Conservation (phyloP, 495 filamentous ascomycete genomes). For the Lasiosphaeris hirsuta region DNA sequence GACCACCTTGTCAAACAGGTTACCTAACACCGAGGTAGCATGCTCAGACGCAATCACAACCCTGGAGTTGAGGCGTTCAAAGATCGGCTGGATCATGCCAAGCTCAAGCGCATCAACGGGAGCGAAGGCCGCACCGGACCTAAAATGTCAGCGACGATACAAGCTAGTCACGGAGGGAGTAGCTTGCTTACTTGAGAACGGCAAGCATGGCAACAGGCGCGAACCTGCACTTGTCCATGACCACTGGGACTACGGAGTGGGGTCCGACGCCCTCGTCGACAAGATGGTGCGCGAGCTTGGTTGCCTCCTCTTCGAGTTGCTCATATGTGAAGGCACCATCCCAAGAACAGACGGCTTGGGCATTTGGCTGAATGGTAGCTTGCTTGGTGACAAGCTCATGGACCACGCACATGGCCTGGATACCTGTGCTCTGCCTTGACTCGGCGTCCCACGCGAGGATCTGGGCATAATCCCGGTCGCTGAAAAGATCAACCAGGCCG, state of each 20-base stretch:
- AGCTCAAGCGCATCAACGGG: constrained; percentile 41
- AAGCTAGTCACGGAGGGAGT: not conserved
- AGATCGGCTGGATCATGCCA: constrained; percentile 39
- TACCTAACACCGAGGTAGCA: constrained; percentile 32
- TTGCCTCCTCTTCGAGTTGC: constrained; percentile 37
- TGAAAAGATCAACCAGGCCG: constrained; percentile 43
- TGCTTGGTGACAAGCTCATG: constrained; percentile 37
- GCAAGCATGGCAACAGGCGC: constrained; percentile 47
- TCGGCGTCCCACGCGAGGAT: constrained; percentile 40
- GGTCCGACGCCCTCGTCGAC: constrained; percentile 41
- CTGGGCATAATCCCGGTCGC: constrained; percentile 40
- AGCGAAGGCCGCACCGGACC: constrained; percentile 43
- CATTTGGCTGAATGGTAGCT: constrained; percentile 31
- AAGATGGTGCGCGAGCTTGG: constrained; percentile 39
- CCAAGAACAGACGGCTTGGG: constrained; percentile 44
- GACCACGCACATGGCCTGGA: constrained; percentile 27
- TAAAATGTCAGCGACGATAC: constrained; percentile 12
- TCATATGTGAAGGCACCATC: constrained; percentile 44
- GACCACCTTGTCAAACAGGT: constrained; percentile 37
- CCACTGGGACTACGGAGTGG: constrained; percentile 42
- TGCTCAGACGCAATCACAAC: constrained; percentile 39
- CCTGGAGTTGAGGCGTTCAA: constrained; percentile 37
- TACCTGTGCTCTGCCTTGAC: constrained; percentile 13
- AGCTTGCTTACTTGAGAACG: constrained; percentile 42
- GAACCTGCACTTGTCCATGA: constrained; percentile 44